These are phyloP conservation scores for Candida palmyrensis DNA, from an alignment of 805 yeast species.

Conservation along the genomic window DNA sequence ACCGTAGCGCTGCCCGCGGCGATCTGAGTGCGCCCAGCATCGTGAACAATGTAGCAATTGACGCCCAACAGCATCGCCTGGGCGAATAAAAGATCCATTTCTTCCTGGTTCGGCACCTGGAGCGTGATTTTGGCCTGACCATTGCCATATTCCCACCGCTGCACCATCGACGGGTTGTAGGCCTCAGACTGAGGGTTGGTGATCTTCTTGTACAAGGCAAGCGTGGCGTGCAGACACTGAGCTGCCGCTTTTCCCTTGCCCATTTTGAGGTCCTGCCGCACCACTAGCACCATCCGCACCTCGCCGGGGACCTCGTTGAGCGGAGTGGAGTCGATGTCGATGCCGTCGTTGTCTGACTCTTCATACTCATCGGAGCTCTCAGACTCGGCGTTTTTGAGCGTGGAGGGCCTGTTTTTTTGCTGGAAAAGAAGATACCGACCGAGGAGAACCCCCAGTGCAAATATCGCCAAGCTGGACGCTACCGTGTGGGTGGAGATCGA, in stretches of 20 bases:
- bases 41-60: slow-evolving; percentile 78
- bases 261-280: slow-evolving; percentile 88
- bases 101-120: slow-evolving; percentile 64
- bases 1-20: slow-evolving; percentile 97
- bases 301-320: slow-evolving; percentile 72
- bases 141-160: slow-evolving; percentile 66
- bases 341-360: slow-evolving; percentile 46
- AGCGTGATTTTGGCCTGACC: slow-evolving; percentile 96
- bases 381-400: background rate
- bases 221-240: slow-evolving; percentile 97
- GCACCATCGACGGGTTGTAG: slow-evolving; percentile 57
- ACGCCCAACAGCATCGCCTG: slow-evolving; percentile 76
- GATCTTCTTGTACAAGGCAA: slow-evolving; percentile 76
- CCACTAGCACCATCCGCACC: slow-evolving; percentile 80
- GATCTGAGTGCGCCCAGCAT: slow-evolving; percentile 95
- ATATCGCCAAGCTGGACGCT: background rate
- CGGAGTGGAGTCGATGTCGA: slow-evolving; percentile 54
- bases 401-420: no score
- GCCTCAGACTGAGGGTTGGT: slow-evolving; percentile 45
- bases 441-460: slow-evolving; percentile 4
- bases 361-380: slow-evolving; percentile 29
- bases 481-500: background rate
- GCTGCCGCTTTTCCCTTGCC: slow-evolving; percentile 95
- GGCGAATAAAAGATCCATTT: slow-evolving; percentile 71
- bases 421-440: slow-evolving; percentile 6